A percentile compares a stretch with the other conserved stretches of the same genome.
phyloP scores from a whole-genome alignment of 352 stramenopile genomes.

The Globisporangium nunn region DNA sequence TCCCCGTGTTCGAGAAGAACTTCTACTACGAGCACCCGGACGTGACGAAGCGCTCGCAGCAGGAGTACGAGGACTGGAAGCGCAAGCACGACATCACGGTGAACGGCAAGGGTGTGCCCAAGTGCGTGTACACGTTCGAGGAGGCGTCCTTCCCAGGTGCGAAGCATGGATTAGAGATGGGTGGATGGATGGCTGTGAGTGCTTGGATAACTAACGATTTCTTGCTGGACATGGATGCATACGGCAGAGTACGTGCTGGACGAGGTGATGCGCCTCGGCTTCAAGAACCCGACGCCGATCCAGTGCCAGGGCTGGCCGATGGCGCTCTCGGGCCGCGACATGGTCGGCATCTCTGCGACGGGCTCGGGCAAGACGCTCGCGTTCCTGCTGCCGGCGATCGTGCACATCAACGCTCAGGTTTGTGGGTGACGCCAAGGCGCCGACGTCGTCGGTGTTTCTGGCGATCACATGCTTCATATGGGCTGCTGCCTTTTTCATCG shows the following conservation, averaged over 20 bases:
- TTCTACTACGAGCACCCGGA: conserved; percentile 99
- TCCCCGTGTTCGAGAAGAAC: conserved; percentile 98
- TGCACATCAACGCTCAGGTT: conserved; percentile 99
- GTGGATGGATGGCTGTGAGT: not conserved
- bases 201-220: too few species aligned
- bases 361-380: conserved; percentile 97
- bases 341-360: conserved; percentile 98
- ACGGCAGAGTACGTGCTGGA: conserved; percentile 92
- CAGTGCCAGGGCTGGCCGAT: conserved; percentile 98
- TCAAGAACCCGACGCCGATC: conserved; percentile 91
- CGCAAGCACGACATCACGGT: conserved; percentile 93
- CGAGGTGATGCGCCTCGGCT: conserved; percentile 96
- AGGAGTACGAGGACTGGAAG: conserved; percentile 91
- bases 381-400: conserved; percentile 98
- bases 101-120: conserved; percentile 94
- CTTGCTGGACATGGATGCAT: not conserved
- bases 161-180: not conserved
- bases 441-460: not conserved
- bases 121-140: conserved; percentile 95
- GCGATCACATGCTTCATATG: not conserved
- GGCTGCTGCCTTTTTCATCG: not conserved
- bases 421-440: conserved; percentile 33
- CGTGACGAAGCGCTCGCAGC: conserved; percentile 87
- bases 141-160: conserved; percentile 86
- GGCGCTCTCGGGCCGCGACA: conserved; percentile 95